Base-by-base conservation (phyloP, 2,329 filamentous ascomycete genomes). In the Trichoderma afroharzianum region DNA sequence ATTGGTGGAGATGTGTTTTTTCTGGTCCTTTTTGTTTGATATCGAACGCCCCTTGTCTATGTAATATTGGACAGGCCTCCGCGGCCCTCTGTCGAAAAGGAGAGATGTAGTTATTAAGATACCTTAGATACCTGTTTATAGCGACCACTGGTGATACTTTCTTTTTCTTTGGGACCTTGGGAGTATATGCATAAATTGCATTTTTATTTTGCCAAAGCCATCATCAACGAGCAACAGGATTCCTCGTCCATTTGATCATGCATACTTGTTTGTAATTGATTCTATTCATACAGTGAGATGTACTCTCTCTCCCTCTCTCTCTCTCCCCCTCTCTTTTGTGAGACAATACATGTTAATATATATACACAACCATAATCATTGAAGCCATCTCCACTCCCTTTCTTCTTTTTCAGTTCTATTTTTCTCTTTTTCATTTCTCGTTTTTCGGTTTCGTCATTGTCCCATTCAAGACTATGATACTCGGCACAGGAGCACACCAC, bases 401-500 rank as follows among this genome's bases (percentile, higher is more conserved):
- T 21, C 18, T n/a, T 50, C 24, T 15, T 50, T 33, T 68, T 61
- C 9, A 7, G 3, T 32, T 32, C 18, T 24, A 11, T 53, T 6
- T 15, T 28, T 18, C 33, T n/a, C 2, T n/a, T 43, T n/a, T 9
- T 32, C 8, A 8, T 43, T 63, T 36, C 15, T 39, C 30, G 14
- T 55, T 55, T 28, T 18, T 26, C 24, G 24, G 18, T 9, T 55
- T 6, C 24, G 7, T 63, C n/a, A 1, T 36, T n/a, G 39, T 21
- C 6, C 12, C n/a, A 15, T 24, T n/a, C 26, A 14, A 43, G 39
- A 68, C 82, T 77, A 86, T 76, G 83, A 85, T 21, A 92, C 90
- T 71, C 93, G 86, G 83, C 92, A 96, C 71, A 97, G 82, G 72
- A 94, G 85, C 81, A 94, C 80, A 0, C 95, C 95, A n/a, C 95